These are phyloP conservation scores for Beauveria brongniartii DNA, from an alignment of 2,329 filamentous ascomycete species.

Conservation along the genomic window DNA sequence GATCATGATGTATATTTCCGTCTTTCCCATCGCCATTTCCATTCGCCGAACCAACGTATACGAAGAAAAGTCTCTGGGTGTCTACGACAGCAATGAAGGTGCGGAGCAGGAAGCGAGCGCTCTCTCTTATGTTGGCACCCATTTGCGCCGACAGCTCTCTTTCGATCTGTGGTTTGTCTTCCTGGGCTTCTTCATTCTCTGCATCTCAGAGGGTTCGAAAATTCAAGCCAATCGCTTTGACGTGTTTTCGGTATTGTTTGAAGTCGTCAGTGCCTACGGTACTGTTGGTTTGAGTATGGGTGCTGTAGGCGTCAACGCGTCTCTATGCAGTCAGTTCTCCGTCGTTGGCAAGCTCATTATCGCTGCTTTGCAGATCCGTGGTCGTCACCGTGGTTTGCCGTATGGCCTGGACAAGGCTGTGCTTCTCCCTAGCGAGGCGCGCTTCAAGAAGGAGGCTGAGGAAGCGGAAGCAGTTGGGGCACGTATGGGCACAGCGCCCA, in stretches of 20 bases:
- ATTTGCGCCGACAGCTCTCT: constrained; percentile 86
- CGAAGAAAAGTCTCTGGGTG: constrained; percentile 78
- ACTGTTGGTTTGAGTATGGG: constrained; percentile 89
- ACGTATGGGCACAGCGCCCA: constrained; percentile 26
- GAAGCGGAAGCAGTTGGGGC: constrained; percentile 33
- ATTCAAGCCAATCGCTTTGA: constrained; percentile 58
- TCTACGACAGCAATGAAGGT: constrained; percentile 49
- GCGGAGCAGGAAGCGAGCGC: constrained; percentile 44
- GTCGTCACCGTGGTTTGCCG: constrained; percentile 59
- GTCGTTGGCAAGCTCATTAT: constrained; percentile 63
- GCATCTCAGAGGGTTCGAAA: constrained; percentile 72
- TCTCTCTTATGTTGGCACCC: constrained; percentile 79
- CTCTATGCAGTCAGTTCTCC: constrained; percentile 75
- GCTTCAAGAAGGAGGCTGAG: constrained; percentile 45
- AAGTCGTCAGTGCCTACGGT: constrained; percentile 84
- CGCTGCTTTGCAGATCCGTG: constrained; percentile 61
- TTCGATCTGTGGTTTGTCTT: constrained; percentile 99
- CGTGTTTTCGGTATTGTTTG: constrained; percentile 67
- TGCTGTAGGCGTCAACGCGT: constrained; percentile 66
- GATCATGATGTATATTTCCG: constrained; percentile 99
- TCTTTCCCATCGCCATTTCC: constrained; percentile 93
- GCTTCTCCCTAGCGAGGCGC: constrained; percentile 48
- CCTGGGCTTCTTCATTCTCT: constrained; percentile 83
- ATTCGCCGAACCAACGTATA: constrained; percentile 94
- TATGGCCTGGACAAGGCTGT: constrained; percentile 59